Evolutionary conservation across 2,329 filamentous ascomycete species (phyloP).

Genomic region (Epichloe coenophiala): DNA sequence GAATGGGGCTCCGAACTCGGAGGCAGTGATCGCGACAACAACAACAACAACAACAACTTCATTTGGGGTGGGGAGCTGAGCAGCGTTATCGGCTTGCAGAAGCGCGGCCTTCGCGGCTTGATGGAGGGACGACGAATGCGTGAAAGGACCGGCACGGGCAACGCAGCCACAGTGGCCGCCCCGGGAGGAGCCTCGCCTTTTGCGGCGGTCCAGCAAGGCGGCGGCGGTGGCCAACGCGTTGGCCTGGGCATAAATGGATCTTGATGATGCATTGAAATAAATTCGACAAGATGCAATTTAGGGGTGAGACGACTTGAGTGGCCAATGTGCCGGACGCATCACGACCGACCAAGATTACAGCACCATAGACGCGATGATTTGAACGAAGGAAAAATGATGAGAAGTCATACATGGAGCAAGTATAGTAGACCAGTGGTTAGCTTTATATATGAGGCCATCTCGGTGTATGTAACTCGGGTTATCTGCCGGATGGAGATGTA

Average conservation of each 20-base stretch:
- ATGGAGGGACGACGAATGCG: slow-evolving; percentile 89
- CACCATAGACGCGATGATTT: no score
- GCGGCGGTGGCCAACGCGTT: slow-evolving; percentile 24
- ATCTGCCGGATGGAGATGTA: no score
- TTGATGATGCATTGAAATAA: slow-evolving; percentile 9
- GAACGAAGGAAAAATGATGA: no score
- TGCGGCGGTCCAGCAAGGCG: slow-evolving; percentile 9
- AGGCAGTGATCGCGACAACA: slow-evolving; percentile 27
- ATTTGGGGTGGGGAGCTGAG: slow-evolving; percentile 72
- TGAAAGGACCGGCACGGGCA: slow-evolving; percentile 46
- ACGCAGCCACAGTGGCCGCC: slow-evolving; percentile 11
- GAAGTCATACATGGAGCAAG: no score
- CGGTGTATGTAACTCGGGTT: no score
- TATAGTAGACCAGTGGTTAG: no score
- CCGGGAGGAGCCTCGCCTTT: slow-evolving; percentile 7
- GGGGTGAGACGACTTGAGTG: no score
- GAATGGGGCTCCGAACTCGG: slow-evolving; percentile 44
- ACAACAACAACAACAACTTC: slow-evolving; percentile 18
- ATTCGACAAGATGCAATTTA: no score
- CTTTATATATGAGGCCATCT: no score
- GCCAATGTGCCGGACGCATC: no score
- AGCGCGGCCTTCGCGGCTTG: slow-evolving; percentile 75
- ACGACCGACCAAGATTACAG: no score
- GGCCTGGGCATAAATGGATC: slow-evolving; percentile 41
- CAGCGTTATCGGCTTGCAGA: slow-evolving; percentile 89